phyloP scores from a whole-genome alignment of 257 asterid species.

The Cordia subcordata region DNA sequence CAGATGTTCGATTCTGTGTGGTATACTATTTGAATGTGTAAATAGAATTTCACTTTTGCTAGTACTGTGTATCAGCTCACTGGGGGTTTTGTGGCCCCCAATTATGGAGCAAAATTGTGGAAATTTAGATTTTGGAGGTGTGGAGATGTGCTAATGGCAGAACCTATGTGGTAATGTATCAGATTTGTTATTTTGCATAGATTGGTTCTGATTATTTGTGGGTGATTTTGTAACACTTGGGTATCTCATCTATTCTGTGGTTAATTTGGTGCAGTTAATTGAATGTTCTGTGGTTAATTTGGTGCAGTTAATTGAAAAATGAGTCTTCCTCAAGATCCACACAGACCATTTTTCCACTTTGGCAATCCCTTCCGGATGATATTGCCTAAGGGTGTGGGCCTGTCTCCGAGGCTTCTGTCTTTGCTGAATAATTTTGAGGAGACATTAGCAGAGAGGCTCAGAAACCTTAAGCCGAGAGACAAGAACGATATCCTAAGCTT shows the following conservation, averaged over 20 bases:
- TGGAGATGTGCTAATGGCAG: no score
- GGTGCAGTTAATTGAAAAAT: conserved; percentile 44
- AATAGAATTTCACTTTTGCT: no score
- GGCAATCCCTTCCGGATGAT: conserved; percentile 82
- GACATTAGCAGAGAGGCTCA: conserved; percentile 52
- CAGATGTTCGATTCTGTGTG: no score
- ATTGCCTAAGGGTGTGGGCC: conserved; percentile 52
- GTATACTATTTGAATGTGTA: no score
- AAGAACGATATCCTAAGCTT: conserved; percentile 55
- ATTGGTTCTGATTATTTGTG: no score
- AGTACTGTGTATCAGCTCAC: no score
- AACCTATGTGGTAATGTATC: no score
- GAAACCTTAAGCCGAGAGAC: conserved; percentile 51
- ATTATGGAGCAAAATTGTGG: no score
- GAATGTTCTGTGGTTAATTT: conserved; percentile 5
- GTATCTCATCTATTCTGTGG: conserved; percentile 2
- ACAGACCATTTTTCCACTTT: conserved; percentile 49
- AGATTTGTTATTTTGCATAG: no score
- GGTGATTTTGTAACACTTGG: neutral
- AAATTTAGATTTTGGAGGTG: no score
- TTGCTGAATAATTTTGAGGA: conserved; percentile 61
- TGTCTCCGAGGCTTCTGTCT: conserved; percentile 57
- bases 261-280: conserved; percentile 33
- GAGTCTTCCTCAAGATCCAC: conserved; percentile 73
- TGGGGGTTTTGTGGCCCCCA: no score